These are phyloP conservation scores for Barnettozyma populi DNA, from an alignment of 805 yeast species.

Conservation along the genomic window DNA sequence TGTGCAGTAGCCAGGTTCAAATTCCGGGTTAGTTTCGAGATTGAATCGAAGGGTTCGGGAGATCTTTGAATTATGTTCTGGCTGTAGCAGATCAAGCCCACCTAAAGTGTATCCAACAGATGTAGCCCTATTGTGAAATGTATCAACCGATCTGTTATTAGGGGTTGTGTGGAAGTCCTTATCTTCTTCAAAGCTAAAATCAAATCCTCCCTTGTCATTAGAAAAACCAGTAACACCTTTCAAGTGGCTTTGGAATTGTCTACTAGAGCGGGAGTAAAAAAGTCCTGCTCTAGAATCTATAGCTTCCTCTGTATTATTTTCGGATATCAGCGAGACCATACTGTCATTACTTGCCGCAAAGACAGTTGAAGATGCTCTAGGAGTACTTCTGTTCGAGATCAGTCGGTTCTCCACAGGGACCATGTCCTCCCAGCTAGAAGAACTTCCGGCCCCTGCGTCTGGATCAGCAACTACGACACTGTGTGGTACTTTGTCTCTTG, in stretches of 20 bases:
- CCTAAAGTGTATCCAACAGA: not conserved
- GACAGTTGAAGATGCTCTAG: not conserved
- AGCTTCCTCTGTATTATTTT: not conserved
- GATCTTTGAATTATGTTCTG: not conserved
- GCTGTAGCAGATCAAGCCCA: not conserved
- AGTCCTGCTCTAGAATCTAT: not conserved
- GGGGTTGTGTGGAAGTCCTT: not conserved
- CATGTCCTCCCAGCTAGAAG: not conserved
- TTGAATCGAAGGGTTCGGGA: not conserved
- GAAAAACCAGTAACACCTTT: not conserved
- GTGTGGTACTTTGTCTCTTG: no score
- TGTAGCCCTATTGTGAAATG: not conserved
- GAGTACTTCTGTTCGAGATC: not conserved
- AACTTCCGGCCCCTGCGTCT: not conserved
- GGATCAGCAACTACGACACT: not conserved
- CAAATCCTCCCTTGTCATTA: not conserved
- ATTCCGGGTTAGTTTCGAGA: not conserved
- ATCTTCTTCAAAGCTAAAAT: not conserved
- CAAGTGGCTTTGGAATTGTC: not conserved
- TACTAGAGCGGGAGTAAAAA: not conserved
- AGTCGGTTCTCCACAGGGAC: not conserved
- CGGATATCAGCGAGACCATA: not conserved
- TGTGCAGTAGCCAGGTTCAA: not conserved
- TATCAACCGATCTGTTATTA: not conserved
- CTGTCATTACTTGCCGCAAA: not conserved